Evolutionary conservation across 768 basidiomycete species (phyloP).

Genomic region (Suillus discolor): DNA sequence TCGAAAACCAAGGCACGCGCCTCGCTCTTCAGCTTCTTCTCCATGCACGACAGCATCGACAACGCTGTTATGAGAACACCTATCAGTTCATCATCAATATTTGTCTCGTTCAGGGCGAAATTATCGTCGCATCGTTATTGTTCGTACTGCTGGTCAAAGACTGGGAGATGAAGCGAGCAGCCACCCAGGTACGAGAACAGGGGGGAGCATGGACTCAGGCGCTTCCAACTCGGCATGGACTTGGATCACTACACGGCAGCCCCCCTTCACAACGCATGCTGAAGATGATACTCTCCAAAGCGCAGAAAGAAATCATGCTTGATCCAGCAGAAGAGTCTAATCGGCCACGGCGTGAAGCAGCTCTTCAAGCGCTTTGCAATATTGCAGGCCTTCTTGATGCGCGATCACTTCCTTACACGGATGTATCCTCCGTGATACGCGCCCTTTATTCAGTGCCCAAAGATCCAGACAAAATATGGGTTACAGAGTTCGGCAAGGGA

Average conservation of each 20-base stretch:
- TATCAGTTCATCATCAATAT: slow-evolving; percentile 62
- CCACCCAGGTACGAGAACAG: slow-evolving; percentile 25
- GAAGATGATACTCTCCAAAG: slow-evolving; percentile 32
- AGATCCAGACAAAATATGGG: slow-evolving; percentile 41
- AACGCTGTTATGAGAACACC: slow-evolving; percentile 59
- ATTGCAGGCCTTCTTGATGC: slow-evolving; percentile 54
- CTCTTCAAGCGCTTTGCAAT: slow-evolving; percentile 64
- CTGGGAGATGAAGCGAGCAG: slow-evolving; percentile 47
- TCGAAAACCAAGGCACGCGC: slow-evolving; percentile 43
- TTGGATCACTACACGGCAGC: slow-evolving; percentile 9
- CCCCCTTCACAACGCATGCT: slow-evolving; percentile 34
- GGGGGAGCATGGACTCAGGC: slow-evolving; percentile 15
- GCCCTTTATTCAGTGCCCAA: slow-evolving; percentile 50
- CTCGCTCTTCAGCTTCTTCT: slow-evolving; percentile 56
- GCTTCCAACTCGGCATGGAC: slow-evolving; percentile 21
- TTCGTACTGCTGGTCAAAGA: slow-evolving; percentile 69
- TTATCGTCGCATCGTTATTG: slow-evolving; percentile 72
- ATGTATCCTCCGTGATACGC: slow-evolving; percentile 48
- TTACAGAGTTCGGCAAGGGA: slow-evolving; percentile 27
- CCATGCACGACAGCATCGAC: slow-evolving; percentile 54
- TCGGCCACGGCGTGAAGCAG: slow-evolving; percentile 29
- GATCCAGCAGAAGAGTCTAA: slow-evolving; percentile 23
- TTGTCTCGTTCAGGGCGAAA: slow-evolving; percentile 77
- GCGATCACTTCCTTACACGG: slow-evolving; percentile 46
- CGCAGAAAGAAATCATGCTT: slow-evolving; percentile 32